Base-by-base conservation (phyloP, 306 rosid genomes). In the Malus orientalis region DNA sequence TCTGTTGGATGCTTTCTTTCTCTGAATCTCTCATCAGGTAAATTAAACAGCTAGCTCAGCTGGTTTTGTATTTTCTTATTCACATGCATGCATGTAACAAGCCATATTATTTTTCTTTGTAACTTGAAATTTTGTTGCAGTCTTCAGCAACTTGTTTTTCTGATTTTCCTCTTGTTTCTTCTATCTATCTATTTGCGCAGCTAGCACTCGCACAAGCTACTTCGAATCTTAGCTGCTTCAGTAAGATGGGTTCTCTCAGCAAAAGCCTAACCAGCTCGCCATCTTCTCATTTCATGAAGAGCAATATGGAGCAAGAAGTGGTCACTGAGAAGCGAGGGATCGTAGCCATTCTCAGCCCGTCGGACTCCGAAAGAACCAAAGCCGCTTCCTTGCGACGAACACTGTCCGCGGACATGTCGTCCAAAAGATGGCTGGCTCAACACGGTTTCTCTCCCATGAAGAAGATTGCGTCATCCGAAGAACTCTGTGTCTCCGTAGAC, bases 361-460 rank as follows among this genome's bases (percentile, higher is more conserved):
- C 88, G 30, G 85, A 83, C 69, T 45, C 22, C 40, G 88, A 88
- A 33, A 81, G 77, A 55, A 67, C 74, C 22, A 12, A 76, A 23
- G 22, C 85, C 0, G 76, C 92, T 75, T 87, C 98, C 30, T 76
- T 95, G 1, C 73, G 97, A 27, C 79, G 97, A 59, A 87, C 97
- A 74, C 88, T 90, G n/a, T 95, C 99, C 0, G 97, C 97, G 18
- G 96, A 95, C 88, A 90, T 95, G 97, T 95, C 97, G 8, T 90
- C 97, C 16, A 81, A 86, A 84, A 85, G 87, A 63, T 95, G 97
- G 96, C 82, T 90, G 59, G 81, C 87, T 20, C 89, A 86, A 63
- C 81, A 87, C 27, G 85, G 89, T 3, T 66, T 81, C 78, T 76
- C 81, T 60, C 81, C 94, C 25, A 77, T 88, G 79, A 86, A 86